A percentile compares a stretch with the other conserved stretches of the same genome.
phyloP scores from a whole-genome alignment of 2,329 filamentous ascomycete species.

The Fusarium siculi region DNA sequence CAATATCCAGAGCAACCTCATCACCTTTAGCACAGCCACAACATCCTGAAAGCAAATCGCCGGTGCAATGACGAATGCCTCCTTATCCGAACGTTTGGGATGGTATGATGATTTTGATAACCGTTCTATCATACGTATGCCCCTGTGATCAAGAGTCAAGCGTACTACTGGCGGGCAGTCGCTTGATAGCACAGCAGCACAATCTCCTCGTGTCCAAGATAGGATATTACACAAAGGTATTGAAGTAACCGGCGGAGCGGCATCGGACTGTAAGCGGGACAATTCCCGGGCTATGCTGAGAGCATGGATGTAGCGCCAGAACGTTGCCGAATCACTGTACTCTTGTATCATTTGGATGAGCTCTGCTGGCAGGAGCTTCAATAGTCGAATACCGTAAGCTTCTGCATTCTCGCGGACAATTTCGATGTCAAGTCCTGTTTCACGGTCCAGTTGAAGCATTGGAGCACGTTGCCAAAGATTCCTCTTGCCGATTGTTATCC shows the following conservation, averaged over 20 bases:
- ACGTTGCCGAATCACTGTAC: neutral
- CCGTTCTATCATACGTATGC: constrained; percentile 5
- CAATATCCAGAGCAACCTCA: neutral
- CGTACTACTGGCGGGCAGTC: neutral
- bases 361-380: constrained; percentile 1
- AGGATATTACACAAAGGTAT: constrained; percentile 2
- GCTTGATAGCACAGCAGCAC: neutral
- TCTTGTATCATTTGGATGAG: constrained; percentile 7
- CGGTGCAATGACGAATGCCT: neutral
- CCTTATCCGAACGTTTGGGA: neutral
- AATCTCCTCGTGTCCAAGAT: constrained; percentile 7
- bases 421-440: neutral
- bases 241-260: neutral
- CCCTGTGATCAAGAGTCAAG: constrained; percentile 4
- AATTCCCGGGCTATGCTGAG: constrained; percentile 3
- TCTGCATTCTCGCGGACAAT: constrained; percentile 15
- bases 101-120: neutral
- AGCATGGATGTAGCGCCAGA: constrained; percentile 10
- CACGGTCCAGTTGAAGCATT: neutral
- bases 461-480: constrained; percentile 15
- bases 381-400: neutral
- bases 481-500: neutral
- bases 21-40: neutral
- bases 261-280: neutral
- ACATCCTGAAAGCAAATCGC: neutral